Evolutionary conservation across 306 rosid species (phyloP), one percentile per base, ranked within the genome.

Genomic region (Albizia julibrissin): DNA sequence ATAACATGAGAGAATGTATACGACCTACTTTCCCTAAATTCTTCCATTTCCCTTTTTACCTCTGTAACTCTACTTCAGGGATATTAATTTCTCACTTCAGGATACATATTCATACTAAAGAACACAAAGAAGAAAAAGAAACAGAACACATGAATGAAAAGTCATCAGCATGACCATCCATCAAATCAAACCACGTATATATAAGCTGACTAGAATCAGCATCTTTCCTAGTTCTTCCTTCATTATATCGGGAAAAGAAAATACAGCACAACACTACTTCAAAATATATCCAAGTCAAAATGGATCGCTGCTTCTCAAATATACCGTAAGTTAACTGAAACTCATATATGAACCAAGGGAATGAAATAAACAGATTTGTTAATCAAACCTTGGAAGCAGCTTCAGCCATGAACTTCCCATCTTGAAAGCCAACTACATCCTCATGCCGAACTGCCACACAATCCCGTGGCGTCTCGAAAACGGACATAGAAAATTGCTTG

Each of bases 401-500:
- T 43, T 46, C 75, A 9, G 46, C n/a, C 65, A 50, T 56, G 2
- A 43, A 26, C 10, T 0, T 33, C n/a, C 71, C 22, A 27, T 42
- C 56, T 9, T 19, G 68, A 29, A 78, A 39, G 12, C 69, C 75
- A 47, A n/a, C 33, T 10, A 47, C 80, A 21, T 74, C 84, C n/a
- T 43, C 72, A 43, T 85, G 26, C 9, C 46, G 15, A 61, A 68
- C 90, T 1, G 92, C 91, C 19, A 87, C 76, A 58, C 98, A 92
- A 15, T 85, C 94, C 6, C 91, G 97, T 0, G 97, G 97, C 8
- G 93, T 79, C 68, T 94, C 97, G 75, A 94, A 94, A 6, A 92
- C 92, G 4, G 98, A 91, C 75, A 88, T 62, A 8, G 97, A 81
- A 85, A 92, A 94, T 71, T 87, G 90, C 86, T 92, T 92, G 47